Conservation (phyloP, 805 yeast species). For the Candida incommunis region DNA sequence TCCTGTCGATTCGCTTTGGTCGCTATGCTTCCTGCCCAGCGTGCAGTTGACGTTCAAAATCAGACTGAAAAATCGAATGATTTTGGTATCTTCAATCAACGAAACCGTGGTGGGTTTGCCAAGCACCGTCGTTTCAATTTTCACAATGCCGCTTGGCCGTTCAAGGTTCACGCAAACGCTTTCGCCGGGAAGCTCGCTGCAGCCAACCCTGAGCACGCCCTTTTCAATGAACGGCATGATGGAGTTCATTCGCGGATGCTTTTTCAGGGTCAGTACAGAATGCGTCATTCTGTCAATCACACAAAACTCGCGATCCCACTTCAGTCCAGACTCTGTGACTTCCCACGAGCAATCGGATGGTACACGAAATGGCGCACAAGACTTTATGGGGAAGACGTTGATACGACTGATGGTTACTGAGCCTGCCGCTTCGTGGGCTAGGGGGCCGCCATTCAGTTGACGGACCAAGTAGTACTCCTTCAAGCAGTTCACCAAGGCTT, state of each 20-base stretch:
- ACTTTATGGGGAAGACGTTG: conserved; percentile 29
- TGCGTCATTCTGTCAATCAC: conserved; percentile 18
- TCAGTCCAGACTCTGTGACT: conserved; percentile 21
- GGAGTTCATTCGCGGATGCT: conserved; percentile 22
- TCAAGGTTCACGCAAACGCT: conserved; percentile 4
- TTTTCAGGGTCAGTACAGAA: conserved; percentile 23
- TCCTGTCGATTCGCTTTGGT: conserved; percentile 11
- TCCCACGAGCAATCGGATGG: conserved; percentile 18
- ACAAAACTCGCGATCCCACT: conserved; percentile 28
- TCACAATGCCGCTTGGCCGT: conserved; percentile 4
- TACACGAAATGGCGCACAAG: conserved; percentile 25
- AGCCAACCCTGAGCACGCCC: background rate
- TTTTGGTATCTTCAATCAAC: conserved; percentile 8
- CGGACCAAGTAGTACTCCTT: conserved; percentile 12
- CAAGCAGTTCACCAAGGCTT: conserved; percentile 17
- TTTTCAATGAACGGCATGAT: conserved; percentile 20
- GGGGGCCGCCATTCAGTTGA: background rate
- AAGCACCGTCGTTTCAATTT: background rate
- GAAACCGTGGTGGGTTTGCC: conserved; percentile 2
- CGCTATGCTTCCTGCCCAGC: conserved; percentile 15
- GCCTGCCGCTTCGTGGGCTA: background rate
- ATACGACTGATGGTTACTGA: conserved; percentile 12
- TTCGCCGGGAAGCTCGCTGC: background rate
- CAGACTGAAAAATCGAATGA: conserved; percentile 19
- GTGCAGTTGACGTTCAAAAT: conserved; percentile 24